These are phyloP conservation scores for Pythium brassicae DNA, from an alignment of 352 stramenopile genomes.

Conservation along the genomic window DNA sequence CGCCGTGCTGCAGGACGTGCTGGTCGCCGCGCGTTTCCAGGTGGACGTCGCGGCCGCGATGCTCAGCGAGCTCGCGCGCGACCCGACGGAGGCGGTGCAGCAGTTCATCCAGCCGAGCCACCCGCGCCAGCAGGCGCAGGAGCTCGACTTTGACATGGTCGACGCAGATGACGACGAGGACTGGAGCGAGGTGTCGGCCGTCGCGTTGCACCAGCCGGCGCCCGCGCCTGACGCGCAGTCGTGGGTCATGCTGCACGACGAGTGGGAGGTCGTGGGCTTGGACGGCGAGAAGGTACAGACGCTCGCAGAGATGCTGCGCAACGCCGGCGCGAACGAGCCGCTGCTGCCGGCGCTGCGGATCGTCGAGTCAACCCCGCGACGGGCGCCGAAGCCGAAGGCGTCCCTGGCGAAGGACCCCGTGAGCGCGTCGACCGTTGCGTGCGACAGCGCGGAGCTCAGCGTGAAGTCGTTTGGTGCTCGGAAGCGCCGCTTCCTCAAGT, in stretches of 20 bases:
- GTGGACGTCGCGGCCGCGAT: slow-evolving; percentile 59
- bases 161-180: slow-evolving; percentile 32
- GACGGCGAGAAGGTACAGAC: slow-evolving; percentile 40
- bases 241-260: slow-evolving; percentile 36
- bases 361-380: background rate
- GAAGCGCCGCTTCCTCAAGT: slow-evolving; percentile 43
- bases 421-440: background rate
- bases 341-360: slow-evolving; percentile 1
- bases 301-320: slow-evolving; percentile 49
- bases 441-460: slow-evolving; percentile 13
- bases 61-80: slow-evolving; percentile 44
- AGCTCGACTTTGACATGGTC: slow-evolving; percentile 33
- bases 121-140: slow-evolving; percentile 2
- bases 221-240: slow-evolving; percentile 40
- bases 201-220: background rate
- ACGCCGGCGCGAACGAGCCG: slow-evolving; percentile 9
- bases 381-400: background rate
- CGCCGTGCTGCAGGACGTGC: slow-evolving; percentile 55
- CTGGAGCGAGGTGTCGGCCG: slow-evolving; percentile 52
- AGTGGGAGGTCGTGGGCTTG: slow-evolving; percentile 62
- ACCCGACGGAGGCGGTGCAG: slow-evolving; percentile 6
- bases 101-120: background rate
- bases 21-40: slow-evolving; percentile 55
- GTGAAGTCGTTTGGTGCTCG: slow-evolving; percentile 63
- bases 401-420: background rate